A percentile compares a stretch with the other conserved stretches of the same genome.
phyloP scores from a whole-genome alignment of 2,329 filamentous ascomycete genomes.

The Chaetomium olivaceum region DNA sequence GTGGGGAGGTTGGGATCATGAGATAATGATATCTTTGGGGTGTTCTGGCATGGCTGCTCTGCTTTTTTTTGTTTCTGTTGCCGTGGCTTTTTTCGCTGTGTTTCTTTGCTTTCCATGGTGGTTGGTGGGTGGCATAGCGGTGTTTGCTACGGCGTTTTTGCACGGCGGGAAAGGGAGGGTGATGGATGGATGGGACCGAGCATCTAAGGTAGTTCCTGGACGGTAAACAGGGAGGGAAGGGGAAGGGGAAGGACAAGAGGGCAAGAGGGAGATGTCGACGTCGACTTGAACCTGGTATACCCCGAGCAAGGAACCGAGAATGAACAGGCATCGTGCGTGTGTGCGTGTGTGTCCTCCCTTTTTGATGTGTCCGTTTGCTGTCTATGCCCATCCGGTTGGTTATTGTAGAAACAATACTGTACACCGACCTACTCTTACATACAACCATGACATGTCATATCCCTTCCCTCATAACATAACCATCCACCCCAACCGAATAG shows the following conservation, averaged over 20 bases:
- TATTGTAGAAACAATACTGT: background rate
- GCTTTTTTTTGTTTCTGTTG: background rate
- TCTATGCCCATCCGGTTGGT: background rate
- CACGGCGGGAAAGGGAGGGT: background rate
- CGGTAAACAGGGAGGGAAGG: background rate
- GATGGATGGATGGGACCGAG: background rate
- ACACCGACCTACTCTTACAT: background rate
- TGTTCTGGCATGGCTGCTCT: background rate
- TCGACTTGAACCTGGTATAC: conserved; percentile 8
- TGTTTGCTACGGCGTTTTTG: conserved; percentile 16
- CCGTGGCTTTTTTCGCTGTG: background rate
- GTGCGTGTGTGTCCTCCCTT: background rate
- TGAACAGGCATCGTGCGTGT: conserved; percentile 1
- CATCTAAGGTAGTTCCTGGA: background rate
- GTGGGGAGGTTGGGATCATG: background rate
- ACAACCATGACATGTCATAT: background rate
- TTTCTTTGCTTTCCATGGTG: background rate
- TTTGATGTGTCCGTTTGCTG: background rate
- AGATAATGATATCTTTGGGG: conserved; percentile 13
- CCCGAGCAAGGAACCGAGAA: conserved; percentile 11
- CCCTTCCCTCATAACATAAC: too few relatives aligned
- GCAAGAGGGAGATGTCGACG: background rate
- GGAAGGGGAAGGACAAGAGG: too few relatives aligned
- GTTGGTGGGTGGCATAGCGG: conserved; percentile 17
- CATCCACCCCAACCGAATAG: too few relatives aligned